Base-by-base conservation (phyloP, 495 filamentous ascomycete genomes). In the Viridothelium virens region DNA sequence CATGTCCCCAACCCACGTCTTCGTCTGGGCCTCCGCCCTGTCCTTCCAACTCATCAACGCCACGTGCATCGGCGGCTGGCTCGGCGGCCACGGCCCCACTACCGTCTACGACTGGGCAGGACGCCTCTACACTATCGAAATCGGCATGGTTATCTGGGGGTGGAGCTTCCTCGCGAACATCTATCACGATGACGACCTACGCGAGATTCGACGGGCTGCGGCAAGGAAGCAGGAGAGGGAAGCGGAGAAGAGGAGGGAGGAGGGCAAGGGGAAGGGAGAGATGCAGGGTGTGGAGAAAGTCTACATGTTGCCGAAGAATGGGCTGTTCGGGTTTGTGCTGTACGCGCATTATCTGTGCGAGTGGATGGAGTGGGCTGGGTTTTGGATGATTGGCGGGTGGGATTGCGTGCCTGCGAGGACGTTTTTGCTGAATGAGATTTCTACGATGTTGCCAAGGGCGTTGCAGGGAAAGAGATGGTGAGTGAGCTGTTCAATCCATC, bases 331-430 rank as follows among this genome's bases (percentile, higher is more conserved):
- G 62, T 87, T 82, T 66, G 84, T 96, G 72, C 82, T 97, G 64
- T 96, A 89, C 78, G 92, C 94, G 67, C 95, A 98, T 74, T 97
- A 96, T 74, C 83, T 94, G 61, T 89, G 85, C 68, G 94, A 98
- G 81, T 98, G 94, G 94, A 76, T 96, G 62, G 95, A 98, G 79
- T 97, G 95, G 94, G 72, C 82, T 25, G 94, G 94, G 0, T 98
- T 91, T 72, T 91, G 85, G 75, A 83, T 96, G 67, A 77, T 83
- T n/a, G 85, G 71, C 75, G 80, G 82, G 31, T 86, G 69, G 73
- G 68, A 69, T 10, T 80, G 84, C 77, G 70, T 84, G 63, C 94
- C 94, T 2, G 92, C 90, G 37, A 77, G 91, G 66, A 79, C 81
- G 34, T 98, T 97, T 75, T 70, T 96, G 65, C 62, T 95, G 16